These are phyloP conservation scores for Citeromyces hawaiiensis DNA, from an alignment of 1,139 yeast genomes.

Conservation along the genomic window DNA sequence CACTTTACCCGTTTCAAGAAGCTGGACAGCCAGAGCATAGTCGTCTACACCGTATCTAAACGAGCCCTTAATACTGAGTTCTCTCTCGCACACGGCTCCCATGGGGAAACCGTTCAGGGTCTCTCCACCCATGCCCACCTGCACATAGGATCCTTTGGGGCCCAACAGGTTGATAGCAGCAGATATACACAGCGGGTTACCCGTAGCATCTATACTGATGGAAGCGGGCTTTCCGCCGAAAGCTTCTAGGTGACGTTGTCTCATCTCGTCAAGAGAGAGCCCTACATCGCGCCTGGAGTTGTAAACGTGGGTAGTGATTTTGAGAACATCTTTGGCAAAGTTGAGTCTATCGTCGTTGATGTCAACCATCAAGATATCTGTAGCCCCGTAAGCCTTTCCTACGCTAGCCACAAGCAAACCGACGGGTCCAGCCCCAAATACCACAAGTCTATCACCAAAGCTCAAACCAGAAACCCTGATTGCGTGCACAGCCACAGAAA, in stretches of 20 bases:
- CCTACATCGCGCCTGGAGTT: constrained; percentile 30
- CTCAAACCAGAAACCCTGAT: constrained; percentile 52
- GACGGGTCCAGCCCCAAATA: constrained; percentile 92
- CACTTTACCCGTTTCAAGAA: constrained; percentile 47
- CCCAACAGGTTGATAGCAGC: constrained; percentile 29
- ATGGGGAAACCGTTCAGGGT: constrained; percentile 45
- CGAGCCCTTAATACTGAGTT: constrained; percentile 57
- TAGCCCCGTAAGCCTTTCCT: constrained; percentile 76
- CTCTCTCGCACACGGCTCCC: constrained; percentile 57
- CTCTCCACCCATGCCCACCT: constrained; percentile 45
- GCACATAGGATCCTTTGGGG: constrained; percentile 40
- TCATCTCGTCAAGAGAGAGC: constrained; percentile 20
- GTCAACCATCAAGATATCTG: constrained; percentile 53
- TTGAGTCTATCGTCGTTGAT: constrained; percentile 43
- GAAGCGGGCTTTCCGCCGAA: constrained; percentile 30
- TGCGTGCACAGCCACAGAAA: constrained; percentile 80
- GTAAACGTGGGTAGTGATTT: constrained; percentile 43
- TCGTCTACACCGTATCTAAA: constrained; percentile 78
- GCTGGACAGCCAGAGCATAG: constrained; percentile 59
- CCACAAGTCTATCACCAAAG: constrained; percentile 64
- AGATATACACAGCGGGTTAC: constrained; percentile 38
- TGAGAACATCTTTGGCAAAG: constrained; percentile 29
- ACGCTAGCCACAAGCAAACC: constrained; percentile 72
- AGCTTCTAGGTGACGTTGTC: constrained; percentile 11
- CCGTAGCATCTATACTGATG: constrained; percentile 45